A percentile compares a stretch with the other conserved stretches of the same genome.
phyloP scores from a whole-genome alignment of 768 basidiomycete species.

The Fomitopsis serialis region DNA sequence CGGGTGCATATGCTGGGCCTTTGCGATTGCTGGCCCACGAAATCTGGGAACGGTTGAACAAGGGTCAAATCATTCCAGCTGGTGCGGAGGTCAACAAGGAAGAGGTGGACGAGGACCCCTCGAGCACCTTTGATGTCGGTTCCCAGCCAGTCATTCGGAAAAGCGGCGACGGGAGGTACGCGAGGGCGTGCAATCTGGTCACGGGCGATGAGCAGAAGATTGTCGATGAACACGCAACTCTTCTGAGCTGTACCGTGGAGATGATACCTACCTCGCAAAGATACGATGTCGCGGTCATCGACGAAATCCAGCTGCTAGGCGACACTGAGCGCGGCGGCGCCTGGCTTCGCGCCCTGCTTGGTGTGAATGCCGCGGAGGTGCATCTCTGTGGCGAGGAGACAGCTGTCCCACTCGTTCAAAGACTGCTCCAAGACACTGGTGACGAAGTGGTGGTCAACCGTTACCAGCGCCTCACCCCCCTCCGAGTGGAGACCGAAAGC shows the following conservation, averaged over 20 bases:
- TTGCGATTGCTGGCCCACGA: constrained; percentile 92
- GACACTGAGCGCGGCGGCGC: constrained; percentile 72
- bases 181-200: constrained; percentile 72
- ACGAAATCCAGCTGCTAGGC: constrained; percentile 95
- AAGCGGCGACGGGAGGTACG: constrained; percentile 40
- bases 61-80: constrained; percentile 78
- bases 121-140: constrained; percentile 30
- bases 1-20: constrained; percentile 87
- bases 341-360: constrained; percentile 83
- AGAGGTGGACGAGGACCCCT: constrained; percentile 31
- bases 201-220: constrained; percentile 90
- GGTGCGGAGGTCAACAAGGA: constrained; percentile 43
- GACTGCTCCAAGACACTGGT: constrained; percentile 67
- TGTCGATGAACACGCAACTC: constrained; percentile 46
- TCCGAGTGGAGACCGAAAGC: constrained; percentile 61
- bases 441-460: constrained; percentile 76
- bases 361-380: constrained; percentile 69
- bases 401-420: constrained; percentile 73
- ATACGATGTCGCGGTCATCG: constrained; percentile 83
- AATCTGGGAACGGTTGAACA: constrained; percentile 87
- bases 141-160: constrained; percentile 16
- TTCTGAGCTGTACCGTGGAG: constrained; percentile 90
- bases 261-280: constrained; percentile 53
- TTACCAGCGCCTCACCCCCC: constrained; percentile 86
- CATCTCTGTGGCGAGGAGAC: constrained; percentile 97